Conservation (phyloP, 768 basidiomycete species). For the Phallus indusiatus region DNA sequence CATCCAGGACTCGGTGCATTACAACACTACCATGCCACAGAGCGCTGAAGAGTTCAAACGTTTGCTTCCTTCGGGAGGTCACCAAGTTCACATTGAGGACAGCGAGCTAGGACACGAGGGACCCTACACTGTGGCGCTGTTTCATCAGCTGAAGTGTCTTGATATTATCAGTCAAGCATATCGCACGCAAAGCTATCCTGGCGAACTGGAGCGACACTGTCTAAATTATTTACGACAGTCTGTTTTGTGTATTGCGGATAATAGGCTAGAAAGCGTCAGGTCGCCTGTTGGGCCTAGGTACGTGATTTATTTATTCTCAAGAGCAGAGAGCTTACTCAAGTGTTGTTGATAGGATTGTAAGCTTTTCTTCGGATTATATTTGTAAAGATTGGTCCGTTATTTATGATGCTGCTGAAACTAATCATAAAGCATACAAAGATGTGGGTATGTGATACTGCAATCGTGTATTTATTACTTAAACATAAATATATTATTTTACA, state of each 20-base stretch:
- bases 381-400: neutral
- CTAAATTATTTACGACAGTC: constrained; percentile 4
- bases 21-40: constrained; percentile 9
- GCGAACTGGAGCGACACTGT: neutral
- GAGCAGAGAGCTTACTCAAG: neutral
- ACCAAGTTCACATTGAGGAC: constrained; percentile 20
- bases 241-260: constrained; percentile 2
- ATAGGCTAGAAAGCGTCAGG: neutral
- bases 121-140: constrained; percentile 27
- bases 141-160: constrained; percentile 33
- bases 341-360: neutral
- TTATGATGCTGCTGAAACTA: neutral
- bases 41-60: constrained; percentile 20
- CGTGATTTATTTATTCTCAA: neutral
- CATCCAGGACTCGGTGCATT: constrained; percentile 19
- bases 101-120: neutral
- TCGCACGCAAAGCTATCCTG: constrained; percentile 2
- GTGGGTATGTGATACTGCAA: too few species aligned
- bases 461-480: too few species aligned
- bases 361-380: neutral
- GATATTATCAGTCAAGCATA: constrained; percentile 24
- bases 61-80: constrained; percentile 23
- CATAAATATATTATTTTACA: too few species aligned
- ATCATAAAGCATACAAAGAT: neutral
- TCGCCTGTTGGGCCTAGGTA: neutral